Base-by-base conservation (phyloP, 2,329 filamentous ascomycete genomes). In the Grosmannia serpens region DNA sequence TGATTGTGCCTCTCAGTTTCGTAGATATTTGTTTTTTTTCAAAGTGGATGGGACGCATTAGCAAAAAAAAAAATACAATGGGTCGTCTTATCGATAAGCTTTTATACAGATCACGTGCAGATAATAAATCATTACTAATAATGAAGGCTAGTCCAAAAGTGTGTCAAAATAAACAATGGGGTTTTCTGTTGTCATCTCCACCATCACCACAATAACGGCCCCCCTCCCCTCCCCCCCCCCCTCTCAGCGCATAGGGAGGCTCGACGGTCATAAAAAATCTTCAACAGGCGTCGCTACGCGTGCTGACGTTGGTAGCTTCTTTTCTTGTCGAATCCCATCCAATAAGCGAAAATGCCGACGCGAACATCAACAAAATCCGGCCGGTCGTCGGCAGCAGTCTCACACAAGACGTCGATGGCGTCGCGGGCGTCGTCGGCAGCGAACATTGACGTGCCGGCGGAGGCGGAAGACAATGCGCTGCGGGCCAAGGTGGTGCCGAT, bases 401-500 rank as follows among this genome's bases (percentile, higher is more conserved):
- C 73, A 29, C 68, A 72, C 62, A 76, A 75, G 62, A 68, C 72
- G 20, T 77, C 78, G 3, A 73, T 70, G 38, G 70, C 74, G 10
- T 80, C 79, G 54, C 75, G 77, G 56, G 70, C 70, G 35, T 78
- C 77, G 5, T 73, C 78, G 6, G 66, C 71, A 24, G 69, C 41
- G n/a, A 26, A 69, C 62, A 26, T 72, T 63, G 74, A 81, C 49
- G 71, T 88, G n/a, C 86, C 88, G 46, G 81, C 86, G 66, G 90
- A 96, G 68, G 81, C 85, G 4, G 81, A 84, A 57, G 78, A 83
- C 53, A 90, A 82, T 59, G 81, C 80, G 20, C 75, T 96, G 64
- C 87, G 91, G 66, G 80, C 79, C 41, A 87, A 88, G 68, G 79
- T 96, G 56, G 87, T 85, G 68, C 73, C 79, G 58, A 79, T 90